Evolutionary conservation across 228 moss, liverwort and hornwort species (phyloP), one percentile per base, ranked within the genome.

Genomic region (Sphagnum fallax): DNA sequence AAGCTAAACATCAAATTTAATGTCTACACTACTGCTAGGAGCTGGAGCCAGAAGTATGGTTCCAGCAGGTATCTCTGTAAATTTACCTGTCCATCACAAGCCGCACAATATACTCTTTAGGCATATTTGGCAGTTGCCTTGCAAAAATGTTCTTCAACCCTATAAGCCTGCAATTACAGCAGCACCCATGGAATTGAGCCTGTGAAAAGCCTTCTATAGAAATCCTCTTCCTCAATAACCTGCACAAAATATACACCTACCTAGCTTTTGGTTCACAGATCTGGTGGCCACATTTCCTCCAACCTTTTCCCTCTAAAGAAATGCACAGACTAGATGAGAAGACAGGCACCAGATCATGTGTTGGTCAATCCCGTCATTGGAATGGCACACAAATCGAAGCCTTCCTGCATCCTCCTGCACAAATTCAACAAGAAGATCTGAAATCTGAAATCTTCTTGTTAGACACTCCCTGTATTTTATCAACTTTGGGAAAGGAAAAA

Each of bases 41-140:
- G 32, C 32, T 32, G 32, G 32, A 32, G 32, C 2, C 32, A 32
- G 32, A 2, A 32, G 32, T 32, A 32, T 32, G 32, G 32, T 32
- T 32, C 32, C 32, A 32, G 1, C 2, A 1, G 32, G 32, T 32
- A 32, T 32, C 32, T 32, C 32, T 32, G 32, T 2, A 32, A 32
- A 32, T 32, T 32, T 87, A 98, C 98, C 94, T 90, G 72, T 98
- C 98, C 98, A 98, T 92, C 80, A 94, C 89, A 52, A 98, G 84
- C 60, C 98, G 92, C 67, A 98, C 92, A 62, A 98, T 98, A 61
- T 98, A 98, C 70, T 94, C 98, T 77, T 94, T 98, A 6, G 98
- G 98, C 98, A 98, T 98, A 68, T 98, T 98, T 49, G 98, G 98
- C 50, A 98, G 84, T 75, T 98, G 98, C 70, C 92, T 89, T 53